These are phyloP conservation scores for Psidium friedrichsthalianum DNA, from an alignment of 345 rosid species.

Conservation along the genomic window DNA sequence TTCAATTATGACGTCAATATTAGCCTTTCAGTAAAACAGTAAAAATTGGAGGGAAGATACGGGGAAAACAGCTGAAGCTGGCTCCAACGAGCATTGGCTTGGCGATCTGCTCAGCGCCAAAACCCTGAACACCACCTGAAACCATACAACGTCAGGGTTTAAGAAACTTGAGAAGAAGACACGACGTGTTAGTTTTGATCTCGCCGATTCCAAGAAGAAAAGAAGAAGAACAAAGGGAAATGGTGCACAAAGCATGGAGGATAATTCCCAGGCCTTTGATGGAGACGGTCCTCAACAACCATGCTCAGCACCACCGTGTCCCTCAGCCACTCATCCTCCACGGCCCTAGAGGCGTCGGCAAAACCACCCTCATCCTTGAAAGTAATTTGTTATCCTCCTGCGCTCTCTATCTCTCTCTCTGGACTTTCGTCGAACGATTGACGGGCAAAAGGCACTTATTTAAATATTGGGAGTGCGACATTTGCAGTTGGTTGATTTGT, in stretches of 20 bases:
- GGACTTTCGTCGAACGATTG: slow-evolving; percentile 1
- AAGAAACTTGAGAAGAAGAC: background rate
- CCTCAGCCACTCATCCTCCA: slow-evolving; percentile 90
- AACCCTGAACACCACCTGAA: background rate
- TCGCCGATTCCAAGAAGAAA: background rate
- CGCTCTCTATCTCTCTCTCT: background rate
- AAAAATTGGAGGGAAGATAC: background rate
- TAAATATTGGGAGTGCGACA: background rate
- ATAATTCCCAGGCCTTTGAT: slow-evolving; percentile 73
- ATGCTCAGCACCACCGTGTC: slow-evolving; percentile 91
- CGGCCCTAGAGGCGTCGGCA: slow-evolving; percentile 98
- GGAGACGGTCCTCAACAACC: slow-evolving; percentile 83
- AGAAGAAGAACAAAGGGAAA: slow-evolving; percentile 5
- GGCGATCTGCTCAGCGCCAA: background rate
- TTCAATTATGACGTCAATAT: background rate
- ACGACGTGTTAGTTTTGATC: background rate
- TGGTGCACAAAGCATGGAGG: slow-evolving; percentile 81
- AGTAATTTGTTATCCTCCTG: slow-evolving; percentile 17
- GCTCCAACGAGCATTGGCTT: background rate
- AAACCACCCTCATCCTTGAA: slow-evolving; percentile 84
- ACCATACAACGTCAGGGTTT: background rate
- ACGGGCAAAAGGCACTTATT: background rate
- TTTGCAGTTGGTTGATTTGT: background rate
- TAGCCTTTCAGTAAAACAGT: background rate
- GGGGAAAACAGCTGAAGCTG: background rate